Base-by-base conservation (phyloP, 495 filamentous ascomycete genomes). In the Talaromyces borbonicus region DNA sequence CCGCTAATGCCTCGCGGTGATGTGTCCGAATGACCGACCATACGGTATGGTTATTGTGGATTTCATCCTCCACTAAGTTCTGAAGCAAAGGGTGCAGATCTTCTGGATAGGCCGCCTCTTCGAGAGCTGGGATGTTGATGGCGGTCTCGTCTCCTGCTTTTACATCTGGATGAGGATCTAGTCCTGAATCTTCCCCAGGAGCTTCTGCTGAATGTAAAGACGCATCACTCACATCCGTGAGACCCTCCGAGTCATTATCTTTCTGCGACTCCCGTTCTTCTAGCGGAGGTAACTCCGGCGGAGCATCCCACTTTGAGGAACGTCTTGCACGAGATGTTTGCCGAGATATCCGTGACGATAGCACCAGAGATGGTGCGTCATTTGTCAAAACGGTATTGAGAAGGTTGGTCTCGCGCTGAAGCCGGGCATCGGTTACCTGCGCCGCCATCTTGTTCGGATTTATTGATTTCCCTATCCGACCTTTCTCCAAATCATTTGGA, bases 21-120 rank as follows among this genome's bases (percentile, higher is more conserved):
- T 71, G 68, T 0, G 68, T 68, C 20, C 73, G 68, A 46, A 73
- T 61, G 11, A 72, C 67, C 18, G 69, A 71, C 73, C 73, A 77
- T 46, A 67, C 68, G 4, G 71, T 77, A 45, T 69, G 69, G 32
- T 65, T 64, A 51, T 77, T 70, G 52, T 74, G 59, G 12, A 69
- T 57, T 47, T 70, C 61, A n/a, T 62, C 61, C 29, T 71, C 66
- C 8, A 65, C 61, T 15, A 67, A 50, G 6, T 65, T 61, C 29
- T 69, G 55, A 4, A 69, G 43, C 32, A 69, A 49, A 0, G 66
- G 62, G 18, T 67, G 62, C n/a, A 69, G 50, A 45, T 69, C 66
- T 4, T 67, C 66, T 5, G 66, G 66, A 25, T 49, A 57, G 0
- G 51, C 47, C 2, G 50, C 27, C 16, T 65, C 52, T 15, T 63